Conservation (phyloP, 352 stramenopile species). For the Globisporangium paroecandrum region DNA sequence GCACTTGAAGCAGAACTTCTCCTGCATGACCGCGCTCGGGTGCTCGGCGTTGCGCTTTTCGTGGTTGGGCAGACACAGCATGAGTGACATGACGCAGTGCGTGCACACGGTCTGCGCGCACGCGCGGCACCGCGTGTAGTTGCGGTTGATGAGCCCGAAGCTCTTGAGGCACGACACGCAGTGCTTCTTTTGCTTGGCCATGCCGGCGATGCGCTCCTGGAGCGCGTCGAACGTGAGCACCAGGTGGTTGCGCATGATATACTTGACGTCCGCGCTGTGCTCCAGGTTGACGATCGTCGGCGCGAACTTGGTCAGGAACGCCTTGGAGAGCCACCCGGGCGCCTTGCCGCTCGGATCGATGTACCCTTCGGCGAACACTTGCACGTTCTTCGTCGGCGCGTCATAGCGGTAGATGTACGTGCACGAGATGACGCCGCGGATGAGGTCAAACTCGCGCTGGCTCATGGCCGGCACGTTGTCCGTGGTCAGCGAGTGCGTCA, state of each 20-base stretch:
- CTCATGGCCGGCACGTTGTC: conserved; percentile 37
- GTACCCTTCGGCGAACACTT: conserved; percentile 39
- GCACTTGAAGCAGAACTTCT: conserved; percentile 64
- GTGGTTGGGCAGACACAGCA: conserved; percentile 50
- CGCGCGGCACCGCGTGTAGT: conserved; percentile 43
- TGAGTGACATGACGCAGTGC: conserved; percentile 52
- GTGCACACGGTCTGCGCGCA: conserved; percentile 54
- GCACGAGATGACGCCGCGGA: conserved; percentile 36
- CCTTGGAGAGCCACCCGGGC: conserved; percentile 28
- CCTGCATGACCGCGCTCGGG: conserved; percentile 58
- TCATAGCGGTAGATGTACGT: conserved; percentile 49
- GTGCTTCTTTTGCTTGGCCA: conserved; percentile 30
- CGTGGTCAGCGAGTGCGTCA: conserved; percentile 32
- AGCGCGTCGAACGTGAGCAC: conserved; percentile 38
- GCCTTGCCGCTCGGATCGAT: conserved; percentile 37
- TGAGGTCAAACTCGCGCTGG: conserved; percentile 42
- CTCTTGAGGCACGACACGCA: conserved; percentile 38
- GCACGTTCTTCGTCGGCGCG: conserved; percentile 35
- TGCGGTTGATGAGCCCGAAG: conserved; percentile 38
- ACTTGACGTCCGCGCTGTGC: conserved; percentile 49
- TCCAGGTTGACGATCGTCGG: conserved; percentile 43
- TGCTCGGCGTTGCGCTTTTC: conserved; percentile 54
- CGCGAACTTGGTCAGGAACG: conserved; percentile 41
- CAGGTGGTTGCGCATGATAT: conserved; percentile 42
- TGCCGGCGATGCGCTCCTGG: conserved; percentile 27